Conservation (phyloP, 1,284 basidiomycete species). For the Cryptococcus neoformans region DNA sequence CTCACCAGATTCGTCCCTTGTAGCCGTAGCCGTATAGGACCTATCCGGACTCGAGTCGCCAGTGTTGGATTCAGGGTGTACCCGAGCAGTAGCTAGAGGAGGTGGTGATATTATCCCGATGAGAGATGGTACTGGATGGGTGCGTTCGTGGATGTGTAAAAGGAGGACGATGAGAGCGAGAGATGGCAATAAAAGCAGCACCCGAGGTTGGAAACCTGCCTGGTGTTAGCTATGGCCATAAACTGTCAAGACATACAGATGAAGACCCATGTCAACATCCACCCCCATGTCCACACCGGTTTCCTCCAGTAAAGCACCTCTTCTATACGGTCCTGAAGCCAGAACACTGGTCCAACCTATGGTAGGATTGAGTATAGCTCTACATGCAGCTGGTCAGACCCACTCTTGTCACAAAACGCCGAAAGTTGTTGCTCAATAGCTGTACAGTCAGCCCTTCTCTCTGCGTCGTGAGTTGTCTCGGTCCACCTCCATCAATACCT, state of each 20-base stretch:
- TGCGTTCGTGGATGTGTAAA: constrained; percentile 39
- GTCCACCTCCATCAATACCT: constrained; percentile 5
- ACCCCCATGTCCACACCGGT: constrained; percentile 47
- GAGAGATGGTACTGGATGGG: constrained; percentile 31
- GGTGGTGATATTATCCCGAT: constrained; percentile 24
- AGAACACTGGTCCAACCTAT: constrained; percentile 48
- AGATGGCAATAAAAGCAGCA: constrained; percentile 42
- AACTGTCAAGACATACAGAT: constrained; percentile 34
- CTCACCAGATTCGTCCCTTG: constrained; percentile 19
- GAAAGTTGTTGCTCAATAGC: constrained; percentile 46
- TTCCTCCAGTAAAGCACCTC: constrained; percentile 51
- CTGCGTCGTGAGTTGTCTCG: constrained; percentile 41
- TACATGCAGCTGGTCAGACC: neutral
- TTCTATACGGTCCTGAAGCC: constrained; percentile 48
- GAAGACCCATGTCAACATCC: constrained; percentile 45
- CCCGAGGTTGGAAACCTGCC: constrained; percentile 47
- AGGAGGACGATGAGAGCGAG: constrained; percentile 38
- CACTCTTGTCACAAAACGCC: constrained; percentile 46
- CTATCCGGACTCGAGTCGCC: neutral
- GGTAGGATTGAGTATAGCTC: neutral
- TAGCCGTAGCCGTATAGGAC: constrained; percentile 12
- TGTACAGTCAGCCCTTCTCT: constrained; percentile 40
- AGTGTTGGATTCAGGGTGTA: neutral
- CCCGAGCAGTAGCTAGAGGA: constrained; percentile 14
- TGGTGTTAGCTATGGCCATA: neutral